Evolutionary conservation across 805 yeast genomes (phyloP).

Genomic region (Saturnispora halmiae): DNA sequence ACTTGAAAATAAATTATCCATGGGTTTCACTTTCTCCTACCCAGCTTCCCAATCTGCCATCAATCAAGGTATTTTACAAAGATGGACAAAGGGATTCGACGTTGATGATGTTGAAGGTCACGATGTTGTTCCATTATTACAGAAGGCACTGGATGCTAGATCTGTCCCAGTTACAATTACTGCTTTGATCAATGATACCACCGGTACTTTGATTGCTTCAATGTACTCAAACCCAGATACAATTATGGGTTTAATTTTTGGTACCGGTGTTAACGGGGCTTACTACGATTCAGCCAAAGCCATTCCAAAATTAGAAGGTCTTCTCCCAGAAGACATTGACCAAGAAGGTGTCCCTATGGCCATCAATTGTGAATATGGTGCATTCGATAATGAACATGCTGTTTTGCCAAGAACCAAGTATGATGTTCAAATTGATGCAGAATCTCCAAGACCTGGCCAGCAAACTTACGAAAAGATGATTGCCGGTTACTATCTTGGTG

Average conservation of each 20-base stretch:
- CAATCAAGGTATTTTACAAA: conserved; percentile 78
- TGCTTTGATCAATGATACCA: conserved; percentile 92
- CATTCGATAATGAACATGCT: conserved; percentile 83
- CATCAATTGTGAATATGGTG: conserved; percentile 97
- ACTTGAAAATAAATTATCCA: conserved; percentile 54
- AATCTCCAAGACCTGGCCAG: conserved; percentile 93
- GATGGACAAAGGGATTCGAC: conserved; percentile 98
- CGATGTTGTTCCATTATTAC: conserved; percentile 89
- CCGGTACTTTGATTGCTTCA: conserved; percentile 95
- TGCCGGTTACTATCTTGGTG: conserved; percentile 94
- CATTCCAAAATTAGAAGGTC: conserved; percentile 76
- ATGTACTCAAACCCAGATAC: conserved; percentile 83
- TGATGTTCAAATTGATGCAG: conserved; percentile 69
- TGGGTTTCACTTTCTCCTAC: conserved; percentile 93
- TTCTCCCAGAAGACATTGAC: conserved; percentile 50
- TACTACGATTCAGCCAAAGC: conserved; percentile 69
- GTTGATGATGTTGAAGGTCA: conserved; percentile 88
- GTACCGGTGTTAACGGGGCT: conserved; percentile 97
- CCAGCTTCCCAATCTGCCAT: conserved; percentile 80
- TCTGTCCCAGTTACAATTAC: conserved; percentile 76
- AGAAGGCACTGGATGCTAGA: conserved; percentile 54
- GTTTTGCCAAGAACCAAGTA: conserved; percentile 85
- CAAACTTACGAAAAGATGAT: conserved; percentile 96
- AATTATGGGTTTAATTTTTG: conserved; percentile 91
- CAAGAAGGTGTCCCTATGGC: conserved; percentile 69